A percentile compares a stretch with the other conserved stretches of the same genome.
Conservation (phyloP, 1,284 basidiomycete genomes). For the Sanghuangporus weigelae region DNA sequence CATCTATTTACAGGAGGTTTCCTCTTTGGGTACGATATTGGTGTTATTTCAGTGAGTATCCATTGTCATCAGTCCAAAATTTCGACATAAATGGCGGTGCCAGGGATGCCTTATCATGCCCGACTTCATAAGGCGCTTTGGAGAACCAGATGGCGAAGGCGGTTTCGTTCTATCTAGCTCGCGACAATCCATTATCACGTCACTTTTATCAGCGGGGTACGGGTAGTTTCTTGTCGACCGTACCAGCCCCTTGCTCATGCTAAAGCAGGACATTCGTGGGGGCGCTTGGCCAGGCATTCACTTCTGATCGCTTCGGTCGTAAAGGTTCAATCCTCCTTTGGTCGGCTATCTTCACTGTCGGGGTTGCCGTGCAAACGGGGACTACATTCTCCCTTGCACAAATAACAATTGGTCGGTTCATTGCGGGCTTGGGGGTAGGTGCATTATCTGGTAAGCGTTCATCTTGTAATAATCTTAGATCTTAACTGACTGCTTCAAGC, state of each 20-base stretch:
- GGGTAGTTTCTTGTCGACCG: conserved; percentile 18
- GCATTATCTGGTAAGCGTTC: conserved; percentile 52
- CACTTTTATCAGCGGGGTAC: conserved; percentile 71
- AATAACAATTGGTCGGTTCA: conserved; percentile 63
- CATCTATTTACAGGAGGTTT: conserved; percentile 28
- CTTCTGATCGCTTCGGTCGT: conserved; percentile 69
- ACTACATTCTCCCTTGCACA: conserved; percentile 57
- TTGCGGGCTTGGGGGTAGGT: conserved; percentile 74
- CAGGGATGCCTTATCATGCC: conserved; percentile 79
- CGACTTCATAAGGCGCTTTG: conserved; percentile 69
- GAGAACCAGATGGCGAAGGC: conserved; percentile 46
- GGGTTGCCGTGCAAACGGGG: conserved; percentile 66
- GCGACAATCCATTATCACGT: conserved; percentile 73
- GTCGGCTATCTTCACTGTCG: conserved; percentile 70
- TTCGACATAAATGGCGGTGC: not conserved
- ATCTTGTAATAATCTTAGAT: not conserved
- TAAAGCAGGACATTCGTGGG: conserved; percentile 59
- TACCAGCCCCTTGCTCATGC: no score
- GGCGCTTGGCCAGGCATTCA: conserved; percentile 69
- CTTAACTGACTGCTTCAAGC: conserved; percentile 32
- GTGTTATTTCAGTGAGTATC: conserved; percentile 51
- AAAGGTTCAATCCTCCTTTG: conserved; percentile 71
- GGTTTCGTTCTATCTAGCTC: conserved; percentile 49
- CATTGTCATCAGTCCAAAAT: not conserved
- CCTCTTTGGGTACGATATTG: conserved; percentile 66